These are phyloP conservation scores for Rhododendron kiyosumense DNA, from an alignment of 148 eudicot genomes.

Conservation along the genomic window DNA sequence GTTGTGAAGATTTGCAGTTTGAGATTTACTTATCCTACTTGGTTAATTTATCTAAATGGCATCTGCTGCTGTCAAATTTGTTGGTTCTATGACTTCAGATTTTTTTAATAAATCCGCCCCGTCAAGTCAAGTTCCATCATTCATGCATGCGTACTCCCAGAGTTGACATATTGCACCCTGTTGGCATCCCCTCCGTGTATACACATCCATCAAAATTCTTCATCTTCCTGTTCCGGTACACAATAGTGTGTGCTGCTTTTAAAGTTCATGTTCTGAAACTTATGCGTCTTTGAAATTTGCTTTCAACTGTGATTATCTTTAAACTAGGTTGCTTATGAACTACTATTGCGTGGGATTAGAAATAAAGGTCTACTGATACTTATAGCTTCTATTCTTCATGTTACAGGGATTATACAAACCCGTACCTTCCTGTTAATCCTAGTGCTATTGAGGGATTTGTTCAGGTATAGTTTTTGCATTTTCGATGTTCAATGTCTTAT, in stretches of 20 bases:
- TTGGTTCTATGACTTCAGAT: too few species aligned
- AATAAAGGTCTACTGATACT: neutral
- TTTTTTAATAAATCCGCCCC: too few species aligned
- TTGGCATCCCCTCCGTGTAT: too few species aligned
- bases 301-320: neutral
- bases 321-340: neutral
- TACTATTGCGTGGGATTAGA: neutral
- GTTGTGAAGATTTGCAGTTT: too few species aligned
- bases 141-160: too few species aligned
- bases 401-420: constrained; percentile 81
- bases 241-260: neutral
- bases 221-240: neutral
- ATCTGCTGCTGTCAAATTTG: too few species aligned
- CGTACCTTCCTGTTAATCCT: constrained; percentile 75
- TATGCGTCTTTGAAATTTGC: neutral
- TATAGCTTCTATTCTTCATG: neutral
- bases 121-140: too few species aligned
- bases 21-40: too few species aligned
- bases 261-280: neutral
- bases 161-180: too few species aligned
- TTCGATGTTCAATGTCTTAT: neutral
- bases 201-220: too few species aligned
- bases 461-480: constrained; percentile 36
- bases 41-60: too few species aligned
- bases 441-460: constrained; percentile 66